phyloP scores from a whole-genome alignment of 257 asterid species.

The Ophiorrhiza pumila region DNA sequence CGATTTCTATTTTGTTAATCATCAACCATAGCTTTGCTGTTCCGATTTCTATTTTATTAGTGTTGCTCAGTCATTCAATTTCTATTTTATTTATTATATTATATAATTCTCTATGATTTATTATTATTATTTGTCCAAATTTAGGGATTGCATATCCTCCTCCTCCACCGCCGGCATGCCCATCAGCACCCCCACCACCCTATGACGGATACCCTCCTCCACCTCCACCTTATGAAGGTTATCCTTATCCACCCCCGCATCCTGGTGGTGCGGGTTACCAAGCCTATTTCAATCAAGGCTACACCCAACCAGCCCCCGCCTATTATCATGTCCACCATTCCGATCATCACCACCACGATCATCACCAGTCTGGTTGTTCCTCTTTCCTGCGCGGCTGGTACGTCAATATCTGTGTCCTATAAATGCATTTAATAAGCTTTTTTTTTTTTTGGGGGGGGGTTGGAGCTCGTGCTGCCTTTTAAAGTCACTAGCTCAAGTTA shows the following conservation, averaged over 20 bases:
- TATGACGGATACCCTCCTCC: slow-evolving; percentile 48
- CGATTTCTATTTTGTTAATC: too few relatives aligned
- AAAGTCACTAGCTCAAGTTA: too few relatives aligned
- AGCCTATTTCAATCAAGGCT: slow-evolving; percentile 53
- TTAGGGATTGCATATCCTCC: slow-evolving; percentile 50
- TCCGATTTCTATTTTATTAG: too few relatives aligned
- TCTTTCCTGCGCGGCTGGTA: slow-evolving; percentile 80
- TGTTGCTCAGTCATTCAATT: too few relatives aligned
- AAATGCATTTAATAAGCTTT: too few relatives aligned
- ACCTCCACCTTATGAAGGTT: slow-evolving; percentile 39
- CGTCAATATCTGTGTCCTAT: too few relatives aligned
- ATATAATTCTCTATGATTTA: too few relatives aligned
- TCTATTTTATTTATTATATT: too few relatives aligned
- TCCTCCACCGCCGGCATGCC: slow-evolving; percentile 50
- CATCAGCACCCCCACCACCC: slow-evolving; percentile 51
- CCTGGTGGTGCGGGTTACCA: slow-evolving; percentile 48
- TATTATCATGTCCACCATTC: slow-evolving; percentile 39
- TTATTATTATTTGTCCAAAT: too few relatives aligned
- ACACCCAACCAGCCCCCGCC: slow-evolving; percentile 38
- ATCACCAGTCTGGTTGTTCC: slow-evolving; percentile 32
- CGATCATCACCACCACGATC: slow-evolving; percentile 49
- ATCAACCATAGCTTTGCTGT: too few relatives aligned
- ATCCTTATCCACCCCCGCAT: slow-evolving; percentile 49
- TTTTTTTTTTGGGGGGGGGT: too few relatives aligned
- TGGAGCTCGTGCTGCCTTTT: background rate